Conservation (phyloP, 2,329 filamentous ascomycete species). For the Fusarium tuaranense region DNA sequence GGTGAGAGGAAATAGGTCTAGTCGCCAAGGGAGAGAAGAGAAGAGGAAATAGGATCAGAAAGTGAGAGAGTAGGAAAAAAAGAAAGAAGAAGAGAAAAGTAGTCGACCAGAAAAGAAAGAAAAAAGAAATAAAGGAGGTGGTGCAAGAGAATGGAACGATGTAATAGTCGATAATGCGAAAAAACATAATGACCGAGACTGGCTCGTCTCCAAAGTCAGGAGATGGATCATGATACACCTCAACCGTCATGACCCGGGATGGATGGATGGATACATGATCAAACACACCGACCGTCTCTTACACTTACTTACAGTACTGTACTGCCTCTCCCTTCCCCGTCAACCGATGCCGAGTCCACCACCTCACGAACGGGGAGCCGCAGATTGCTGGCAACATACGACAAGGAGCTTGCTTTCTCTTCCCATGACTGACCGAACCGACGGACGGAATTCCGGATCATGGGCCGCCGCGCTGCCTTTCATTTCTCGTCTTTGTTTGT, state of each 20-base stretch:
- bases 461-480: constrained; percentile 11
- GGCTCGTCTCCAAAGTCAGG: constrained; percentile 10
- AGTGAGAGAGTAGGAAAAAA: constrained; percentile 8
- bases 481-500: constrained; percentile 4
- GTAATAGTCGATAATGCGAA: background rate
- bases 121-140: background rate
- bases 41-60: constrained; percentile 5
- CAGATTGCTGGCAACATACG: constrained; percentile 10
- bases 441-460: constrained; percentile 24
- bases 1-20: constrained; percentile 5
- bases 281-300: constrained; percentile 1
- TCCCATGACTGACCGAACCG: constrained; percentile 16
- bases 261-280: constrained; percentile 4
- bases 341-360: background rate
- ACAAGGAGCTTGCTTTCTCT: background rate
- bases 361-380: constrained; percentile 1
- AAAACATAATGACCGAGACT: background rate
- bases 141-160: constrained; percentile 7
- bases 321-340: background rate
- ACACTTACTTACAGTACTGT: background rate
- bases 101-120: constrained; percentile 10
- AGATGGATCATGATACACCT: constrained; percentile 29
- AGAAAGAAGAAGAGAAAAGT: background rate
- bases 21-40: constrained; percentile 6
- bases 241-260: constrained; percentile 2